phyloP scores from a whole-genome alignment of 2,329 filamentous ascomycete species.

The Alternaria angustiovoidea region DNA sequence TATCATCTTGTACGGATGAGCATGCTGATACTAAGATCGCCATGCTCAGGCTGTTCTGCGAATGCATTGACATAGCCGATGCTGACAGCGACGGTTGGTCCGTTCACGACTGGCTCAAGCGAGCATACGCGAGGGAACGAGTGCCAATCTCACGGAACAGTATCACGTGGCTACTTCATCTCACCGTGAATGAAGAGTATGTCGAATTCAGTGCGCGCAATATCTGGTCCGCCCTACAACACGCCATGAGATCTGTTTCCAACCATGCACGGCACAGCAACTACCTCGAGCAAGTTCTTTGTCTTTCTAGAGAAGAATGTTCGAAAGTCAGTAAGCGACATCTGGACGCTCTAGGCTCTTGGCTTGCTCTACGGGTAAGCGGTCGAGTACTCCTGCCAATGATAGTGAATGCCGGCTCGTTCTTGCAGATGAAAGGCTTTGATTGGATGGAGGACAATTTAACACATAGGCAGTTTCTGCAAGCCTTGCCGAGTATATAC shows the following conservation, averaged over 20 bases:
- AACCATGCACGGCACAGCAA: conserved; percentile 11
- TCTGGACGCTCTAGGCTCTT: conserved; percentile 8
- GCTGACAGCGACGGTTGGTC: conserved; percentile 20
- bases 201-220: conserved; percentile 17
- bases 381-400: conserved; percentile 20
- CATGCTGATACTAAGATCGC: conserved; percentile 18
- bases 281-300: not conserved
- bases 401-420: conserved; percentile 19
- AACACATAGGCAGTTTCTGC: conserved; percentile 14
- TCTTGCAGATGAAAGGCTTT: conserved; percentile 24
- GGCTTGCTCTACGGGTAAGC: conserved; percentile 17
- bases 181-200: conserved; percentile 14
- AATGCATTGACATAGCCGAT: conserved; percentile 22
- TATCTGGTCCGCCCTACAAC: conserved; percentile 22
- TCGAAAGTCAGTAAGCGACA: not conserved
- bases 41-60: conserved; percentile 24
- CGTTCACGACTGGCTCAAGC: conserved; percentile 27
- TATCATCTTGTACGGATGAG: conserved; percentile 8
- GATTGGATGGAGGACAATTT: conserved; percentile 24
- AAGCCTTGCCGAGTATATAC: conserved; percentile 20
- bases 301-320: not conserved
- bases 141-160: conserved; percentile 24
- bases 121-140: conserved; percentile 19
- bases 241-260: conserved; percentile 17
- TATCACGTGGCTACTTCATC: conserved; percentile 21